phyloP scores from a whole-genome alignment of 2,329 filamentous ascomycete species.

The Aspergillus pseudoviridinutans region DNA sequence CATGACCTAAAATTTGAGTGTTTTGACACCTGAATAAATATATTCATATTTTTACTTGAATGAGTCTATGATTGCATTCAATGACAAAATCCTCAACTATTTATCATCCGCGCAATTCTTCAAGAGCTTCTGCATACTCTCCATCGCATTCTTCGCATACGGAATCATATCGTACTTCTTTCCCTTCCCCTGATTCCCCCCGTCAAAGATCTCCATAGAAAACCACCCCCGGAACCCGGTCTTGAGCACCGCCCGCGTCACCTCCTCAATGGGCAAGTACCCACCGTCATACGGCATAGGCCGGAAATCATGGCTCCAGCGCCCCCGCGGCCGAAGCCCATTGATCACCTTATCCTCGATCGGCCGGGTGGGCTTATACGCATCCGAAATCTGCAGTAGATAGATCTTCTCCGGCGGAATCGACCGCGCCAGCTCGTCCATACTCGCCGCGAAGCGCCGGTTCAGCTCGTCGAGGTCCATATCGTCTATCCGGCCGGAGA shows the following conservation, averaged over 20 bases:
- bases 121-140: constrained; percentile 45
- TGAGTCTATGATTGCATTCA: constrained; percentile 13
- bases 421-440: constrained; percentile 53
- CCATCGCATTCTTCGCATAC: constrained; percentile 52
- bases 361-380: constrained; percentile 59
- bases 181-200: constrained; percentile 51
- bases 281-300: constrained; percentile 67
- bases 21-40: background rate
- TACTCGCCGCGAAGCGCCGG: constrained; percentile 49
- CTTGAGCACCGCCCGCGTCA: constrained; percentile 60
- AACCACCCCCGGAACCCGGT: constrained; percentile 67
- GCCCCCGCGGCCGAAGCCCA: constrained; percentile 57
- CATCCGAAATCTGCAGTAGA: constrained; percentile 71
- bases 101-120: constrained; percentile 28
- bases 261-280: constrained; percentile 64
- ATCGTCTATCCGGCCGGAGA: constrained; percentile 55
- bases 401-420: constrained; percentile 69
- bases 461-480: constrained; percentile 46
- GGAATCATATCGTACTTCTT: constrained; percentile 47
- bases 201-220: constrained; percentile 67
- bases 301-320: constrained; percentile 69
- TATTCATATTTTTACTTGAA: constrained; percentile 1
- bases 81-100: background rate
- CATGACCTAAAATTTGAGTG: background rate
- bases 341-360: constrained; percentile 50